A percentile compares a stretch with the other conserved stretches of the same genome.
phyloP scores from a whole-genome alignment of 306 rosid genomes.

The Dicorynia guianensis region DNA sequence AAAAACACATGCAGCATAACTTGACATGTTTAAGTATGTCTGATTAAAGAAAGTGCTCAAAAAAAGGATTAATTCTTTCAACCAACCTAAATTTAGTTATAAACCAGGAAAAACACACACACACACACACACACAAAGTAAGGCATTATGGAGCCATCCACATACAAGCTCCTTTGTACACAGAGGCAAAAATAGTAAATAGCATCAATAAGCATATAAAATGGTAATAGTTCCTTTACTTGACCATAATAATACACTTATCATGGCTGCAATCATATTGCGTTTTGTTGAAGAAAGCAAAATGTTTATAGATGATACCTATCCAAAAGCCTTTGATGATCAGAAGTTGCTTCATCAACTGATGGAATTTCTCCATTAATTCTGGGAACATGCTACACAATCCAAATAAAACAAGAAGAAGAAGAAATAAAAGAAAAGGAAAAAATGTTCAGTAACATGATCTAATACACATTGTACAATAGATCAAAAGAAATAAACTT shows the following conservation, averaged over 20 bases:
- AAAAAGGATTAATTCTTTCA: conserved; percentile 10
- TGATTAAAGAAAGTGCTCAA: conserved; percentile 9
- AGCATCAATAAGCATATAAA: not conserved
- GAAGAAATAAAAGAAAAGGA: not conserved
- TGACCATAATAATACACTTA: conserved; percentile 22
- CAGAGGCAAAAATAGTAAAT: not conserved
- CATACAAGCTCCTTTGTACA: conserved; percentile 9
- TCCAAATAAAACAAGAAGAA: conserved; percentile 4
- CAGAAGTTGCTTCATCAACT: conserved; percentile 79
- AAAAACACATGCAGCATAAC: conserved; percentile 13
- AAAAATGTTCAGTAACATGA: not conserved
- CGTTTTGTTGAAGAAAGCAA: conserved; percentile 27
- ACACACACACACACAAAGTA: too few relatives aligned
- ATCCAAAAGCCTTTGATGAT: conserved; percentile 82
- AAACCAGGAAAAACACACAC: conserved; percentile 23
- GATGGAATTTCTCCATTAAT: conserved; percentile 94
- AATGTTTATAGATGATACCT: conserved; percentile 55
- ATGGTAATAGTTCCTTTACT: conserved; percentile 16
- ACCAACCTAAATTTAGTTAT: not conserved
- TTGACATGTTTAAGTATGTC: conserved; percentile 7
- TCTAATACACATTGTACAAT: conserved; percentile 9
- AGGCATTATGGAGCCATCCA: conserved; percentile 9
- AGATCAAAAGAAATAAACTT: conserved; percentile 31
- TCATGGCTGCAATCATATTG: conserved; percentile 26
- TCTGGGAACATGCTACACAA: conserved; percentile 79